Evolutionary conservation across 2,329 filamentous ascomycete genomes (phyloP).

Genomic region (Aspergillus niger): DNA sequence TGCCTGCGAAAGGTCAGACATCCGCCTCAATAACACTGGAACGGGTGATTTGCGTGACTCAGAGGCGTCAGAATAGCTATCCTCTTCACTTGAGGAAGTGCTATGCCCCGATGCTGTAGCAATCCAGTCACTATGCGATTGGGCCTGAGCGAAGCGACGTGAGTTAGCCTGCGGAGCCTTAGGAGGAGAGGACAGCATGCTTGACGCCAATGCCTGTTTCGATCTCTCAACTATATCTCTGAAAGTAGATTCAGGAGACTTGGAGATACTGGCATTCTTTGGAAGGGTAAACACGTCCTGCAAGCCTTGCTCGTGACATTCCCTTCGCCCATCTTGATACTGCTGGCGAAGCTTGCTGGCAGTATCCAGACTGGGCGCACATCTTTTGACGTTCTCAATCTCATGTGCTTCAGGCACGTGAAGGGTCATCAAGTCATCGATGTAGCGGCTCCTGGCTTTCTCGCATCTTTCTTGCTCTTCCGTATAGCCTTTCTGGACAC

Average conservation of each 20-base stretch:
- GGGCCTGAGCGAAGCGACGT: neutral
- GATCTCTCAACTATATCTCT: slow-evolving; percentile 14
- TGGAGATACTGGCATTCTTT: neutral
- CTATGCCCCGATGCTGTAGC: slow-evolving; percentile 14
- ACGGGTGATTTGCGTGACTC: slow-evolving; percentile 19
- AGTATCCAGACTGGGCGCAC: slow-evolving; percentile 24
- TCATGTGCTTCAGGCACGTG: slow-evolving; percentile 20
- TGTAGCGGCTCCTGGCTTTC: slow-evolving; percentile 19
- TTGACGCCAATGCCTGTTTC: slow-evolving; percentile 1
- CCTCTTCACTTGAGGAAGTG: slow-evolving; percentile 5
- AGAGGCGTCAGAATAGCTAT: slow-evolving; percentile 9
- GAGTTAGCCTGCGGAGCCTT: slow-evolving; percentile 8
- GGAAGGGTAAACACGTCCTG: slow-evolving; percentile 24
- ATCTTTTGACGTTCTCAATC: slow-evolving; percentile 16
- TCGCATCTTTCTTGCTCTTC: slow-evolving; percentile 18
- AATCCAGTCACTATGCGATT: neutral
- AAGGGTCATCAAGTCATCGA: slow-evolving; percentile 28
- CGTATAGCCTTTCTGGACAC: slow-evolving; percentile 20
- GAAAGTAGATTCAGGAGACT: slow-evolving; percentile 10
- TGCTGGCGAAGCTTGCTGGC: slow-evolving; percentile 23
- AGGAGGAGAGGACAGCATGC: neutral
- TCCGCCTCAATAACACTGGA: slow-evolving; percentile 15
- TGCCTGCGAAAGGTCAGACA: slow-evolving; percentile 16
- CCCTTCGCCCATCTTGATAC: slow-evolving; percentile 16
- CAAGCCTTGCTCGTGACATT: slow-evolving; percentile 17